Base-by-base conservation (phyloP, 352 stramenopile species). In the Pythium volutum region DNA sequence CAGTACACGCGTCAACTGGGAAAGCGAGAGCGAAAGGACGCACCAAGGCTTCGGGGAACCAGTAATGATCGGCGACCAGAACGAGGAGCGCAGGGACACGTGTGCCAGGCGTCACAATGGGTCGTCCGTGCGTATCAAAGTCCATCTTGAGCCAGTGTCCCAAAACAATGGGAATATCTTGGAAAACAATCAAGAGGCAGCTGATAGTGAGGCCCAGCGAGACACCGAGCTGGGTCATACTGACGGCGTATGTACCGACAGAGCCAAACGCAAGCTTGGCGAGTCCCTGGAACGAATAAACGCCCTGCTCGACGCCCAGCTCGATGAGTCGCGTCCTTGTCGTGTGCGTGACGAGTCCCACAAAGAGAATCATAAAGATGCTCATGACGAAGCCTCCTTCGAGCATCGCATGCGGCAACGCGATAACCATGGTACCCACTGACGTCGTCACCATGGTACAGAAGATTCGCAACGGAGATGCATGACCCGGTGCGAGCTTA, bases 221-320 rank as follows among this genome's bases (percentile, higher is more conserved):
- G 15, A 70, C 52, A 0, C 46, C 64, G 18, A 86, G 42, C 41
- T 86, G 77, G 1, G 74, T 66, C 6, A 68, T 16, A 12, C 43
- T 64, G 18, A 78, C 73, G 6, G 56, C 36, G 39, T 74, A 66
- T 23, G 65, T 67, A 18, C 73, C 74, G 34, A 66, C 42, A 2
- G 20, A 29, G 2, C 74, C 77, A 42, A 84, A 81, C 26, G 74
- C 74, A 47, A 82, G 62, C 38, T 71, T 71, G 1, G 68, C 77
- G 26, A 86, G 59, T 34, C 77, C 74, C 43, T 81, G 77, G 15
- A 86, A 55, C 25, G 77, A 86, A 64, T 86, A 86, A 38, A 81
- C 70, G 18, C 77, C 77, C 25, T 84, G 65, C 3, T 69, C 67
- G 8, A 84, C 74, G 1, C 77, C 70, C 23, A 86, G 42, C 33